A percentile compares a stretch with the other conserved stretches of the same genome.
phyloP scores from a whole-genome alignment of 2,329 filamentous ascomycete genomes.

The Botrytis paeoniae region DNA sequence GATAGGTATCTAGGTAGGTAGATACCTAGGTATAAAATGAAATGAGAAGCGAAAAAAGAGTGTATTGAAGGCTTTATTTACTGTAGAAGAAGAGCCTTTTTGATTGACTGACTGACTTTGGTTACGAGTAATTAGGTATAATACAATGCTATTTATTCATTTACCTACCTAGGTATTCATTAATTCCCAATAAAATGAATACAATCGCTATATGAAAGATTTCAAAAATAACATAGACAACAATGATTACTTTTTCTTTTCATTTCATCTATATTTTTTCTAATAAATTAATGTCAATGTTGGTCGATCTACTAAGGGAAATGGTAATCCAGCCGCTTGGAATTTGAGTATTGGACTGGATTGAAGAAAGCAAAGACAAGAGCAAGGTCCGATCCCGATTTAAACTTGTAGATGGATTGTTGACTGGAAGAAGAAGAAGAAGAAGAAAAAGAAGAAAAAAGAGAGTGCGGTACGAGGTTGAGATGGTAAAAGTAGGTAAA shows the following conservation, averaged over 20 bases:
- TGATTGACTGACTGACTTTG: neutral
- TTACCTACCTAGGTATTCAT: neutral
- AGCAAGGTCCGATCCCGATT: neutral
- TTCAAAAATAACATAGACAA: too few species aligned
- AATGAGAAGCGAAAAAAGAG: neutral
- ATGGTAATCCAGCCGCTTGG: neutral
- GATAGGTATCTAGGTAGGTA: too few species aligned
- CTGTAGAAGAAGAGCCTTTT: too few species aligned
- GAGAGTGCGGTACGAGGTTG: neutral
- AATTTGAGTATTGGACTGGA: neutral
- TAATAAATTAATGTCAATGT: neutral
- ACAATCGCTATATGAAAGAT: too few species aligned
- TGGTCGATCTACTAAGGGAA: neutral
- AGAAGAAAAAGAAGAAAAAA: neutral
- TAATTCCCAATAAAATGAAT: neutral
- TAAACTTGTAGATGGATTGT: neutral
- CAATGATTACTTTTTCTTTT: neutral
- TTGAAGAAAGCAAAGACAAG: neutral
- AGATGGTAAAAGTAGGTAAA: neutral
- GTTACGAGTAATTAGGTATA: neutral
- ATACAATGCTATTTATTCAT: neutral
- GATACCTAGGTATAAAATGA: neutral
- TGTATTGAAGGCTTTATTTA: neutral
- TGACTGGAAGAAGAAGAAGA: neutral
- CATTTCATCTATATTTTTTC: neutral